Evolutionary conservation across 345 rosid genomes (phyloP).

Genomic region (Erysimum cheiranthoides): DNA sequence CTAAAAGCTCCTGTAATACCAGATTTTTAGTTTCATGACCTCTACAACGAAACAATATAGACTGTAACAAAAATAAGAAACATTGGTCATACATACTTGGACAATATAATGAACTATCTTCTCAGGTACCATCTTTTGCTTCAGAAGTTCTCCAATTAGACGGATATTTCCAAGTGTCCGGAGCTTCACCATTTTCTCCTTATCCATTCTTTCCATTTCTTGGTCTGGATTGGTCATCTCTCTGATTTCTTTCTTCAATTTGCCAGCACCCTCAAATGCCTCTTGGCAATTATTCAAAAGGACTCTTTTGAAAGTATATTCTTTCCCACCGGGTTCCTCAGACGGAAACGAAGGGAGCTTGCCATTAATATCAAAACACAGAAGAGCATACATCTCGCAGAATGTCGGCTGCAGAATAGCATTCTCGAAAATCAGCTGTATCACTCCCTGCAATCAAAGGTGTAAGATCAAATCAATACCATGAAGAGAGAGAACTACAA

Average conservation of each 20-base stretch:
- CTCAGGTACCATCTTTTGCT: slow-evolving; percentile 95
- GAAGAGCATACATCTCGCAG: slow-evolving; percentile 87
- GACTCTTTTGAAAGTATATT: slow-evolving; percentile 77
- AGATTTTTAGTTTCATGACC: slow-evolving; percentile 7
- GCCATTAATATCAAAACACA: slow-evolving; percentile 76
- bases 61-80: not conserved
- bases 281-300: slow-evolving; percentile 86
- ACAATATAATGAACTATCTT: slow-evolving; percentile 84
- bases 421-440: slow-evolving; percentile 82
- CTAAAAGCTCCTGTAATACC: slow-evolving; percentile 75
- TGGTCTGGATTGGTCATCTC: slow-evolving; percentile 79
- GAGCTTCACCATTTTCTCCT: slow-evolving; percentile 72
- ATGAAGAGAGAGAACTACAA: not conserved
- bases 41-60: not conserved
- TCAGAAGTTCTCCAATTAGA: slow-evolving; percentile 88
- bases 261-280: slow-evolving; percentile 87
- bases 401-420: slow-evolving; percentile 95
- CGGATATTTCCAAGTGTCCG: slow-evolving; percentile 90
- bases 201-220: slow-evolving; percentile 80
- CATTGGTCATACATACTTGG: slow-evolving; percentile 49
- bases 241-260: slow-evolving; percentile 70
- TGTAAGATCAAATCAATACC: not conserved
- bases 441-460: slow-evolving; percentile 68
- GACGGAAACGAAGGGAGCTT: slow-evolving; percentile 83
- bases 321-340: slow-evolving; percentile 81